Conservation (phyloP, 305 asterid genomes). For the Ajuga reptans region DNA sequence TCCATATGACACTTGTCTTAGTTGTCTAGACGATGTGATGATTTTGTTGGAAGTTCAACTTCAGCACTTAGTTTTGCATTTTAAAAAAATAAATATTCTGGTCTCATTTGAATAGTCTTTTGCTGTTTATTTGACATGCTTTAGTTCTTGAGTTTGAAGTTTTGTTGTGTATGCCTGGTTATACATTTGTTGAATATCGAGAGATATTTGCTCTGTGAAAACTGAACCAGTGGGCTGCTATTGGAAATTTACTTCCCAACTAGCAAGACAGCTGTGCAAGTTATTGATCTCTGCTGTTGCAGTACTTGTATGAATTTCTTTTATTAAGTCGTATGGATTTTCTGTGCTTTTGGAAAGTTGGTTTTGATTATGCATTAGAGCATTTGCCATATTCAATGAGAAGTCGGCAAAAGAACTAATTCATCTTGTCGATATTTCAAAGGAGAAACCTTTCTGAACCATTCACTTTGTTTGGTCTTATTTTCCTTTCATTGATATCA, state of each 20-base stretch:
- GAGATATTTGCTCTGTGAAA: background rate
- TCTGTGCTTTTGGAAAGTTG: background rate
- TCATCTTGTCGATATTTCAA: background rate
- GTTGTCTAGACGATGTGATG: background rate
- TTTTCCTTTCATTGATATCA: constrained; percentile 25
- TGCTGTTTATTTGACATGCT: background rate
- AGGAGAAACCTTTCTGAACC: background rate
- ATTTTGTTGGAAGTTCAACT: background rate
- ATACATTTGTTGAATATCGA: background rate
- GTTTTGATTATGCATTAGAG: background rate
- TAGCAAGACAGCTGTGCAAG: background rate
- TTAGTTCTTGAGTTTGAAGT: background rate
- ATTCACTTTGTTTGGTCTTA: constrained; percentile 1
- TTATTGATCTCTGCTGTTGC: background rate
- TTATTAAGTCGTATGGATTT: background rate
- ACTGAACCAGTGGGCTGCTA: background rate
- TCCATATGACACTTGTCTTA: background rate
- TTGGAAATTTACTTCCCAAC: background rate
- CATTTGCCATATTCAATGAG: background rate
- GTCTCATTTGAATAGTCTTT: background rate
- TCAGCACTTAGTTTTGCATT: background rate
- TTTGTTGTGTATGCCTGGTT: background rate
- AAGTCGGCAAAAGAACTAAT: no score
- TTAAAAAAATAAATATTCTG: background rate
- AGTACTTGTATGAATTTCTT: background rate